Conservation (phyloP, 2,329 filamentous ascomycete species). For the Colletotrichum abscissum region DNA sequence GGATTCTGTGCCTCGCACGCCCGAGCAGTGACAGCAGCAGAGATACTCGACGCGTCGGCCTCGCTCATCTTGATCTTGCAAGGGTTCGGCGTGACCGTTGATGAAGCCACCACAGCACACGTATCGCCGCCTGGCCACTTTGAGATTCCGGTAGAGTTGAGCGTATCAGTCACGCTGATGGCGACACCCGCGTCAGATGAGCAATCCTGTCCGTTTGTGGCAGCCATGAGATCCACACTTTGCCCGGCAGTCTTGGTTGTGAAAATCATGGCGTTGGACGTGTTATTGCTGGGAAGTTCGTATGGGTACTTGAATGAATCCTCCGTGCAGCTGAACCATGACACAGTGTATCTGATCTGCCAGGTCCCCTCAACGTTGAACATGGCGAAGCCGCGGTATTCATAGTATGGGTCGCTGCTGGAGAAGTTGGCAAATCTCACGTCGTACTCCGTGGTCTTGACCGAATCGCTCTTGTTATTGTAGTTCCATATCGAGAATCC, state of each 20-base stretch:
- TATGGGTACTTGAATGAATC: constrained; percentile 18
- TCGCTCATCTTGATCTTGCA: constrained; percentile 37
- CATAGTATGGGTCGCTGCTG: constrained; percentile 28
- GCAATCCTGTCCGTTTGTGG: constrained; percentile 21
- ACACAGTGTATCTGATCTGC: constrained; percentile 19
- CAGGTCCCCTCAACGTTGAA: constrained; percentile 27
- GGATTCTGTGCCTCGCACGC: constrained; percentile 28
- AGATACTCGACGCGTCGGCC: constrained; percentile 37
- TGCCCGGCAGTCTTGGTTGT: constrained; percentile 32
- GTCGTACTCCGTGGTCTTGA: not conserved
- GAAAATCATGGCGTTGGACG: constrained; percentile 31
- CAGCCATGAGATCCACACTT: constrained; percentile 31
- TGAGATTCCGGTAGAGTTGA: not conserved
- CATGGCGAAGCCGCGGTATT: constrained; percentile 18
- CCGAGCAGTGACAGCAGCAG: constrained; percentile 10
- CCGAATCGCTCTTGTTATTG: constrained; percentile 3
- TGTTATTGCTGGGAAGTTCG: constrained; percentile 11
- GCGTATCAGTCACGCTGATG: constrained; percentile 30
- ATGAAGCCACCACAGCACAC: constrained; percentile 23
- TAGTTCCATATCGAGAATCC: constrained; percentile 16
- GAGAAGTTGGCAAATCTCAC: not conserved
- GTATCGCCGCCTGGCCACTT: not conserved
- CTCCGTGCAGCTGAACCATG: constrained; percentile 27
- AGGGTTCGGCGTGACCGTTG: constrained; percentile 34
- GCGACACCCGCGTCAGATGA: constrained; percentile 8